Evolutionary conservation across 225 moss, liverwort and hornwort species (phyloP).

Genomic region (Climacium dendroides): DNA sequence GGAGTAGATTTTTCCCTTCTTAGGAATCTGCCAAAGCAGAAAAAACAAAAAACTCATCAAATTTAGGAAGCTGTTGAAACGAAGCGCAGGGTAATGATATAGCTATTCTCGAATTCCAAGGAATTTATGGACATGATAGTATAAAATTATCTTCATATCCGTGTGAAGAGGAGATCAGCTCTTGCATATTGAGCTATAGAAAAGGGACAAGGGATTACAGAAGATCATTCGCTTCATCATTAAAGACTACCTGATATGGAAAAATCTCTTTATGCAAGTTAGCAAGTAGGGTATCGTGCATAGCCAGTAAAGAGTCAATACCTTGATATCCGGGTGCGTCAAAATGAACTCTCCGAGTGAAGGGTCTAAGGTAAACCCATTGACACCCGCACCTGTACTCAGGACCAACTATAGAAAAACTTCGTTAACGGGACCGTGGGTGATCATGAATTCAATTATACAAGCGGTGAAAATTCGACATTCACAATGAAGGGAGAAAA

Average conservation of each 20-base stretch:
- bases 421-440: neutral
- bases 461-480: neutral
- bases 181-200: neutral
- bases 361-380: slow-evolving; percentile 94
- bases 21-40: slow-evolving; percentile 53
- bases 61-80: neutral
- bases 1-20: slow-evolving; percentile 94
- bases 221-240: neutral
- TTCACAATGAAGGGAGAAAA: neutral
- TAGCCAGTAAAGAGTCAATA: neutral
- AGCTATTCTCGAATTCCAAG: neutral
- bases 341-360: slow-evolving; percentile 98
- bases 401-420: slow-evolving; percentile 57
- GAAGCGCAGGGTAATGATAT: neutral
- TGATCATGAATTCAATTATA: neutral
- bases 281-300: neutral
- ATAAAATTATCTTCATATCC: neutral
- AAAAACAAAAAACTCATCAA: neutral
- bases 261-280: neutral
- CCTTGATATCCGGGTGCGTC: slow-evolving; percentile 84
- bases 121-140: neutral
- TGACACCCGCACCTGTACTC: slow-evolving; percentile 91
- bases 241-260: neutral
- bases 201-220: neutral
- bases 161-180: neutral